A percentile compares a stretch with the other conserved stretches of the same genome.
Conservation (phyloP, 1,284 basidiomycete species). For the Microbotryum lychnidis-dioicae region DNA sequence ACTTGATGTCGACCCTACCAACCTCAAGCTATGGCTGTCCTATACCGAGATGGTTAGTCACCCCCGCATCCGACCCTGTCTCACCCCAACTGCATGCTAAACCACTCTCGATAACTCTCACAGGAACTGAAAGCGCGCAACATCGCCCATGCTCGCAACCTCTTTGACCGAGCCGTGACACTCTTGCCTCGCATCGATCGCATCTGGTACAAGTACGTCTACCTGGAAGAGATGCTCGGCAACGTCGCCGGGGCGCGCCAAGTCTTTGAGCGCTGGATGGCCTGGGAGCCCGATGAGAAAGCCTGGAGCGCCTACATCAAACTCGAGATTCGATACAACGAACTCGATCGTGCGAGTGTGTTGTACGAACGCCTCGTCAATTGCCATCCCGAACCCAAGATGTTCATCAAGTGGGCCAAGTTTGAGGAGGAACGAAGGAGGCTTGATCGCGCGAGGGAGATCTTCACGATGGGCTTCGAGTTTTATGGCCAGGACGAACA, state of each 20-base stretch:
- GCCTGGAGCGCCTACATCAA: constrained; percentile 99
- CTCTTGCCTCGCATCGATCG: constrained; percentile 84
- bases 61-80: not conserved
- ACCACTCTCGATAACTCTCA: not conserved
- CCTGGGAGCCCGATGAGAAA: constrained; percentile 99
- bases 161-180: constrained; percentile 93
- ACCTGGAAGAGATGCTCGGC: constrained; percentile 91
- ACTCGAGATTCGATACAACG: constrained; percentile 85
- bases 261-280: constrained; percentile 98
- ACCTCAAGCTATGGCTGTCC: constrained; percentile 82
- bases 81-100: not conserved
- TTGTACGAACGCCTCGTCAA: constrained; percentile 95
- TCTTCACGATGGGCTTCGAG: constrained; percentile 92
- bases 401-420: constrained; percentile 94
- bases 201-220: constrained; percentile 50
- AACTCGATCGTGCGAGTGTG: constrained; percentile 79
- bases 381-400: constrained; percentile 83
- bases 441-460: constrained; percentile 79
- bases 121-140: constrained; percentile 89
- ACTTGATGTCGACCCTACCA: constrained; percentile 84
- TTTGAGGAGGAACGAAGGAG: constrained; percentile 76
- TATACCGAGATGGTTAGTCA: constrained; percentile 76
- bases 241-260: constrained; percentile 92
- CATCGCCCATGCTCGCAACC: constrained; percentile 90
- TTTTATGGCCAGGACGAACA: constrained; percentile 97